A percentile compares a stretch with the other conserved stretches of the same genome.
Evolutionary conservation across 768 basidiomycete species (phyloP).

Genomic region (Phaffia tasmanica): DNA sequence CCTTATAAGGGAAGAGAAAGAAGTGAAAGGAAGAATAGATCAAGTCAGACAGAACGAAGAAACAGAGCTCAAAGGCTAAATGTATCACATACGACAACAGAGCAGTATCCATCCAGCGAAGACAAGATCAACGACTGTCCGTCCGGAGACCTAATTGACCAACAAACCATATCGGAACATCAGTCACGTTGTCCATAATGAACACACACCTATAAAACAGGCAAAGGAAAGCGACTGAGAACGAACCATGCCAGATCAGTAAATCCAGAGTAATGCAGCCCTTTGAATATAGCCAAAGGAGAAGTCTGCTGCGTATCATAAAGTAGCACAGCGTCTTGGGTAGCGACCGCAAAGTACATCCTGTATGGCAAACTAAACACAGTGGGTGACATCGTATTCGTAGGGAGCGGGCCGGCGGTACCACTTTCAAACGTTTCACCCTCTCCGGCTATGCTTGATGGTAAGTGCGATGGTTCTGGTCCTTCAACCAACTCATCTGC

Average conservation of each 20-base stretch:
- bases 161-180: neutral
- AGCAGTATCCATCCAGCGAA: slow-evolving; percentile 94
- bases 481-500: neutral
- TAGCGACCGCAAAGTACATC: slow-evolving; percentile 88
- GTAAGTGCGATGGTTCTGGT: neutral
- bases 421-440: too few species aligned
- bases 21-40: neutral
- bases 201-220: slow-evolving; percentile 7
- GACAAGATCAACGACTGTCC: slow-evolving; percentile 85
- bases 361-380: slow-evolving; percentile 85
- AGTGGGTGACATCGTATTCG: slow-evolving; percentile 33
- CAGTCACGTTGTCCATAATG: slow-evolving; percentile 10
- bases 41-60: neutral
- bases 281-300: slow-evolving; percentile 81
- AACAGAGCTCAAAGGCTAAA: neutral
- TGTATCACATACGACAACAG: slow-evolving; percentile 54
- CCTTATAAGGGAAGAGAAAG: slow-evolving; percentile 12
- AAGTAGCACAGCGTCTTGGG: slow-evolving; percentile 87
- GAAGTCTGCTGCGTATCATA: slow-evolving; percentile 95
- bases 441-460: neutral
- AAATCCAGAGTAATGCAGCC: slow-evolving; percentile 94
- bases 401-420: neutral
- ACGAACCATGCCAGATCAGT: slow-evolving; percentile 91
- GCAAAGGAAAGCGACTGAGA: neutral
- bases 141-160: slow-evolving; percentile 69